These are phyloP conservation scores for Oenanthe javanica DNA, from an alignment of 140 eudicot species.

Conservation along the genomic window DNA sequence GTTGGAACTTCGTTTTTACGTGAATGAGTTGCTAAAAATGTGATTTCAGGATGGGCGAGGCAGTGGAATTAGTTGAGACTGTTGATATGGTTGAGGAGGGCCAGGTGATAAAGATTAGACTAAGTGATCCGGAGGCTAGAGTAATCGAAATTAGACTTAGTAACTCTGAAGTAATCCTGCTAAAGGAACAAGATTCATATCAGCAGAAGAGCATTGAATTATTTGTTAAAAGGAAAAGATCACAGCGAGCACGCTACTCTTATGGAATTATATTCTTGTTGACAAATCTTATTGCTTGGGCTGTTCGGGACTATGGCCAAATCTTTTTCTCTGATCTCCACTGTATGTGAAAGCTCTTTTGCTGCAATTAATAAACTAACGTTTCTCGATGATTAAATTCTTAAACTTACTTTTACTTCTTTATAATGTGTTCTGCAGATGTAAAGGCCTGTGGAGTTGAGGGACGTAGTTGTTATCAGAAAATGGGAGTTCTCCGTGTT, in stretches of 20 bases:
- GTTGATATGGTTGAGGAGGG: slow-evolving; percentile 18
- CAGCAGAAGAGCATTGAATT: slow-evolving; percentile 36
- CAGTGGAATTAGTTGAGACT: slow-evolving; percentile 10
- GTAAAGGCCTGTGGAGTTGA: slow-evolving; percentile 55
- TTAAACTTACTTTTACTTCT: background rate
- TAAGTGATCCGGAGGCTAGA: slow-evolving; percentile 33
- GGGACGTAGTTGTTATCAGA: slow-evolving; percentile 63
- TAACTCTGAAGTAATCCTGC: slow-evolving; percentile 32
- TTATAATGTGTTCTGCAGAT: slow-evolving; percentile 32
- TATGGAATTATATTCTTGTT: slow-evolving; percentile 79
- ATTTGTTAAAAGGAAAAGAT: slow-evolving; percentile 31
- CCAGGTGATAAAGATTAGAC: slow-evolving; percentile 30
- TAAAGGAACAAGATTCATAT: slow-evolving; percentile 22
- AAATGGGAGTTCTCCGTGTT: slow-evolving; percentile 92
- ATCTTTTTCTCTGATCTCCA: slow-evolving; percentile 43
- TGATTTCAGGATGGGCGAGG: slow-evolving; percentile 30
- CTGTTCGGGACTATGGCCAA: slow-evolving; percentile 80
- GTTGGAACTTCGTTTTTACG: no score
- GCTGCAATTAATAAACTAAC: background rate
- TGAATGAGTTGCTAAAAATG: background rate
- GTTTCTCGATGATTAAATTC: background rate
- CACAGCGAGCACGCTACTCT: slow-evolving; percentile 63
- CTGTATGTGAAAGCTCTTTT: slow-evolving; percentile 33
- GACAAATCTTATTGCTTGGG: slow-evolving; percentile 79
- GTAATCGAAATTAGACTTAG: slow-evolving; percentile 35